Base-by-base conservation (phyloP, 1,284 basidiomycete genomes). In the Cryptococcus sp. region DNA sequence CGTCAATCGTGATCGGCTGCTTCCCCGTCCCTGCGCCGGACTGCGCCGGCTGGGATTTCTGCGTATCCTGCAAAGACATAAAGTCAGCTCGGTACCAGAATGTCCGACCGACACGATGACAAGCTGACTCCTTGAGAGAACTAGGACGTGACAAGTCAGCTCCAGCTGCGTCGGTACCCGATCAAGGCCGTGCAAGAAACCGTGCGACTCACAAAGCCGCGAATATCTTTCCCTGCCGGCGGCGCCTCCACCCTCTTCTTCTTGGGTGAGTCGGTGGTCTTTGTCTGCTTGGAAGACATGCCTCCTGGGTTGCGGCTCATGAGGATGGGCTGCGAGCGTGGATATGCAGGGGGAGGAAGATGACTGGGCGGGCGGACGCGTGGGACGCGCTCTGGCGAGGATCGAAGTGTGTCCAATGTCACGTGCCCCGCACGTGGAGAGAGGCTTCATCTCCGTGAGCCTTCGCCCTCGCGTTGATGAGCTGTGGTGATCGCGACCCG, bases 21-120 rank as follows among this genome's bases (percentile, higher is more conserved):
- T 66, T 62, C 55, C 64, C 67, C 20, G 69, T n/a, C n/a, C n/a
- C 66, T 13, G 65, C 59, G 1, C 70, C 67, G 20, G 54, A 62
- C 15, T 37, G 36, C 20, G 46, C 5, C 13, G 42, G n/a, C 52
- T 44, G 36, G 3, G 35, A 35, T 28, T 43, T 47, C 46, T 20
- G 40, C 24, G 43, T 39, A 9, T 21, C 12, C 46, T 49, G 7
- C 37, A 37, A 33, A 4, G 5, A 33, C 9, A 13, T 38, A 18
- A 36, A n/a, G 20, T 49, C 37, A 49, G 37, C 12, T 20, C 15
- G n/a, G n/a, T n/a, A n/a, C n/a, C n/a, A n/a, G n/a, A n/a, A 33
- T 33, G 4, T 20, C 52, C 47, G 16, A 53, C 46, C 51, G 52
- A 21, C n/a, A 18, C 16, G 35, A 39, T n/a, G 8, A 46, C 11